Percentiles rank a stretch among this genome's conserved stretches.
Conservation (phyloP, 805 yeast genomes). For the Cyberlindnera mycetangii region DNA sequence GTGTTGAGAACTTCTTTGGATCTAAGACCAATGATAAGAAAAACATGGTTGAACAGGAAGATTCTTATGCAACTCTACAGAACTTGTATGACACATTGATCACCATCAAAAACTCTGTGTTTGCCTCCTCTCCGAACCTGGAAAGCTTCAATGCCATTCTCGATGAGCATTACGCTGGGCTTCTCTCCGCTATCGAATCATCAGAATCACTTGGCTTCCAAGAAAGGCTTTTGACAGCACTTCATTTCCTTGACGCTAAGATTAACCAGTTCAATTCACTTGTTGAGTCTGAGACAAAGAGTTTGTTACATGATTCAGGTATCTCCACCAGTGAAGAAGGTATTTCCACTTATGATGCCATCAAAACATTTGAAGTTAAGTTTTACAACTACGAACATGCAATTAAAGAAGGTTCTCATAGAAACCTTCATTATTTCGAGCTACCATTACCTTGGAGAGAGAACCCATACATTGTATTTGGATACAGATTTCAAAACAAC, state of each 20-base stretch:
- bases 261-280: constrained; percentile 37
- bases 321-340: background rate
- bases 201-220: constrained; percentile 28
- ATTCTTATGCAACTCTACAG: constrained; percentile 22
- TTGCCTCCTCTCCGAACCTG: constrained; percentile 19
- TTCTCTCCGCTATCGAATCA: constrained; percentile 22
- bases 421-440: constrained; percentile 76
- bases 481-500: constrained; percentile 76
- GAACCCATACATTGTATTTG: constrained; percentile 77
- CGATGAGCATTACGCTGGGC: constrained; percentile 28
- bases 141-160: constrained; percentile 24
- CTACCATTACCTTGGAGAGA: constrained; percentile 93
- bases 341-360: constrained; percentile 20
- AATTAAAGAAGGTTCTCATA: constrained; percentile 35
- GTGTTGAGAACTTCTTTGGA: constrained; percentile 24
- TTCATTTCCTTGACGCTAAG: constrained; percentile 39
- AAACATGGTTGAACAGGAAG: constrained; percentile 8
- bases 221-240: constrained; percentile 33
- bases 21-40: constrained; percentile 7
- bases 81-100: constrained; percentile 28
- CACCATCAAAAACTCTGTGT: constrained; percentile 26
- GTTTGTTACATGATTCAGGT: constrained; percentile 15
- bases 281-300: constrained; percentile 27
- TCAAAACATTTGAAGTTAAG: constrained; percentile 31
- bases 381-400: constrained; percentile 49